phyloP scores from a whole-genome alignment of 2,329 filamentous ascomycete species.

The Fusarium azukiicola region DNA sequence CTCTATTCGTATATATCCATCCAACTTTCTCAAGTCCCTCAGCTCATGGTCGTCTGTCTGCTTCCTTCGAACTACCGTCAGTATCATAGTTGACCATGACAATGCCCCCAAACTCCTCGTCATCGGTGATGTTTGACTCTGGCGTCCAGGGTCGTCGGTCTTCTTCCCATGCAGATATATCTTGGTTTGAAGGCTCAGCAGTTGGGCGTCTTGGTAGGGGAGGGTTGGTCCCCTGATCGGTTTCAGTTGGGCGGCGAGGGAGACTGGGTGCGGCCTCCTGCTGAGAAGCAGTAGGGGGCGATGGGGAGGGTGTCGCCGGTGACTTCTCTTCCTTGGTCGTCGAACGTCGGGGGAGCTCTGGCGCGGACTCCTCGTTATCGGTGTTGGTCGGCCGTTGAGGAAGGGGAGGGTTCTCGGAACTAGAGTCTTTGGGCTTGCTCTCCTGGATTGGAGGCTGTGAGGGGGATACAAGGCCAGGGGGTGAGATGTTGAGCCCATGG shows the following conservation, averaged over 20 bases:
- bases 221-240: slow-evolving; percentile 33
- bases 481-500: slow-evolving; percentile 54
- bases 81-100: slow-evolving; percentile 63
- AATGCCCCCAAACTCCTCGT: slow-evolving; percentile 62
- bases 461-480: slow-evolving; percentile 51
- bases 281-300: slow-evolving; percentile 36
- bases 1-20: neutral
- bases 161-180: slow-evolving; percentile 24
- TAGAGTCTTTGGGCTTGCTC: slow-evolving; percentile 9
- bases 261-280: slow-evolving; percentile 34
- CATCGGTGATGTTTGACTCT: slow-evolving; percentile 55
- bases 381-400: slow-evolving; percentile 33
- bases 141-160: slow-evolving; percentile 53
- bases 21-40: neutral
- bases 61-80: slow-evolving; percentile 38
- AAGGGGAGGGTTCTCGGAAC: slow-evolving; percentile 40
- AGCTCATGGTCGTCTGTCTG: neutral
- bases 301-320: slow-evolving; percentile 19
- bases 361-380: slow-evolving; percentile 23
- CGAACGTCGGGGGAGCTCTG: slow-evolving; percentile 38
- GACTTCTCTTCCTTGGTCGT: slow-evolving; percentile 25
- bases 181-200: slow-evolving; percentile 30
- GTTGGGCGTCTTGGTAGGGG: slow-evolving; percentile 45
- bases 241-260: slow-evolving; percentile 40
- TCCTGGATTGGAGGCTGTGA: slow-evolving; percentile 39